Base-by-base conservation (phyloP, 495 filamentous ascomycete species). In the Ascodesmis nigricans region DNA sequence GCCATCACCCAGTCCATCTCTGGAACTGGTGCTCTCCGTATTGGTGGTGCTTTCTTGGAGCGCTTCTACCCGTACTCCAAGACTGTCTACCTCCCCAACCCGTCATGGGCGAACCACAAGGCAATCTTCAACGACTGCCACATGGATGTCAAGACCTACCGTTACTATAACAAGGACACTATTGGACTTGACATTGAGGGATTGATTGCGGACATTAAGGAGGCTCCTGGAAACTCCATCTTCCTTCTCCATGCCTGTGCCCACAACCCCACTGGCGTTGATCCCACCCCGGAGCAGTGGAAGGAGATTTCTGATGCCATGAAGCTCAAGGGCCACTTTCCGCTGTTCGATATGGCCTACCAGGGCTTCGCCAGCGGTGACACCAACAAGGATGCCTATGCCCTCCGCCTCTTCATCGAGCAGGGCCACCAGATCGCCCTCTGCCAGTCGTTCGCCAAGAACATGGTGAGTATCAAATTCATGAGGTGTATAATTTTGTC, bases 341-440 rank as follows among this genome's bases (percentile, higher is more conserved):
- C 81, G 36, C 92, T 97, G 69, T 97, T 97, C 61, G 87, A 97
- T 59, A 97, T 97, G 87, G 87, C 87, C 40, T 97, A 97, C 67
- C 84, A 97, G 61, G 87, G 87, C 43, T 97, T 97, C 50, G 87
- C 87, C 33, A 81, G 73, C 42, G 87, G 87, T 39, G 71, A 90
- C 60, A 84, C 81, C 31, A 67, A 91, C 60, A 66, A 66, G 50
- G 87, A 97, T 57, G 87, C 87, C 40, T 95, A 90, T 47, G 75
- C 87, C 36, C 67, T 92, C 27, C 64, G 87, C 38, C 61, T 92
- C 65, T 97, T 97, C 52, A 69, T 93, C 52, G 67, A 73, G 57
- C 63, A 97, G 59, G 87, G 84, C 49, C 84, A 92, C 64, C 69
- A 75, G 54, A 73, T 90, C 48, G 71, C 66, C 50, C 69, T 97